These are phyloP conservation scores for Colletotrichum navitas DNA, from an alignment of 2,329 filamentous ascomycete genomes.

Conservation along the genomic window DNA sequence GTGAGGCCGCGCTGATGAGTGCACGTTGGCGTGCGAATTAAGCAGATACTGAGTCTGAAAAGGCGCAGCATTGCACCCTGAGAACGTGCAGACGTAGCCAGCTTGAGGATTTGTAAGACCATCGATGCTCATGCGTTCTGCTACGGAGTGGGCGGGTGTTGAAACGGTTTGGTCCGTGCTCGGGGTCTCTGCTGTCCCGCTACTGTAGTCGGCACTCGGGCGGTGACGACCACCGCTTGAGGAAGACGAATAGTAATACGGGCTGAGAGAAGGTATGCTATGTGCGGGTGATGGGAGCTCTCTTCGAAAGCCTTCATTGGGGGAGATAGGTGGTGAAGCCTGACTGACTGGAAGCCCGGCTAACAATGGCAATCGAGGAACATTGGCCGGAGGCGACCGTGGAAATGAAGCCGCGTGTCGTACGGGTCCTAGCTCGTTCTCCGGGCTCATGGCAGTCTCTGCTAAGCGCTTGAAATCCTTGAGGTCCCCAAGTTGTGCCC, in stretches of 20 bases:
- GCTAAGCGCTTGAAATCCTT: conserved; percentile 51
- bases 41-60: conserved; percentile 84
- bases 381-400: conserved; percentile 53
- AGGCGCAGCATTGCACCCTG: conserved; percentile 76
- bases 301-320: conserved; percentile 60
- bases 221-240: conserved; percentile 52
- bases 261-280: conserved; percentile 55
- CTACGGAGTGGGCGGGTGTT: conserved; percentile 58
- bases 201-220: conserved; percentile 58
- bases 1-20: conserved; percentile 74
- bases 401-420: conserved; percentile 47
- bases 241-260: conserved; percentile 53
- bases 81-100: conserved; percentile 68
- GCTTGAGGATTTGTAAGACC: conserved; percentile 67
- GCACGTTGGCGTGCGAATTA: conserved; percentile 83
- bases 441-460: conserved; percentile 49
- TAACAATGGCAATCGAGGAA: conserved; percentile 50
- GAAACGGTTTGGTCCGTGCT: conserved; percentile 59
- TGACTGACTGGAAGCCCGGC: conserved; percentile 31
- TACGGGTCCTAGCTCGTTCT: conserved; percentile 49
- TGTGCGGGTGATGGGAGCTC: conserved; percentile 62
- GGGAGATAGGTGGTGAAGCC: conserved; percentile 63
- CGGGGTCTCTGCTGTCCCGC: conserved; percentile 60
- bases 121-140: conserved; percentile 70
- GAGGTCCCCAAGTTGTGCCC: conserved; percentile 54